Evolutionary conservation across 257 asterid genomes (phyloP), one percentile per base, ranked within the genome.

Genomic region (Perilla frutescens): DNA sequence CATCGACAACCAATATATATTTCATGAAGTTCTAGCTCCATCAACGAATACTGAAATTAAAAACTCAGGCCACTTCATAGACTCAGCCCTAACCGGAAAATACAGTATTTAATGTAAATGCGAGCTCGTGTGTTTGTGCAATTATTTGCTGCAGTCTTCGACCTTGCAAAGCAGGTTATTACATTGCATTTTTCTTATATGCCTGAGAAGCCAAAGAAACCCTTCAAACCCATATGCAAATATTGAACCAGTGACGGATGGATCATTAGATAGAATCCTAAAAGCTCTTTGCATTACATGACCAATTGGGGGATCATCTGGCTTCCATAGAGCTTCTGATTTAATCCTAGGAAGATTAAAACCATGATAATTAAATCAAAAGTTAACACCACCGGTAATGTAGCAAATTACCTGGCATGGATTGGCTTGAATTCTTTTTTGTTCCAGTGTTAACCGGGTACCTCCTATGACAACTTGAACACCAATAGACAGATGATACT

Each of bases 401-500:
- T 31, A 53, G 68, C 12, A 32, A 70, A 61, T 40, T 72, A 88
- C 96, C 89, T 92, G 98, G 87, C 99, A 95, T 47, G 97, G 90
- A 84, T 95, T 95, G 69, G 93, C 93, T 87, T 92, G 98, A 93
- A 95, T 81, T 71, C 91, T 85, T 75, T 92, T 95, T 76, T 95
- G 99, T 80, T 95, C 99, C 76, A 89, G 70, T 34, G 94, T 81
- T 79, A 95, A 87, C 72, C 96, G 76, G 8, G 98, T 92, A 57
- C 99, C 99, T 36, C 98, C 99, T 47, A 95, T 95, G 76, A 95
- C 97, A 71, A 95, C 99, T 83, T 95, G 98, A 84, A 90, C 96
- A 29, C 99, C 99, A 62, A 95, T 78, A 13, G 99, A 90, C 70
- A 91, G 84, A 75, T 95, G 99, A 81, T 90, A 95, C 76, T 95